phyloP scores from a whole-genome alignment of 352 stramenopile species.

The Aphanomyces astaci region DNA sequence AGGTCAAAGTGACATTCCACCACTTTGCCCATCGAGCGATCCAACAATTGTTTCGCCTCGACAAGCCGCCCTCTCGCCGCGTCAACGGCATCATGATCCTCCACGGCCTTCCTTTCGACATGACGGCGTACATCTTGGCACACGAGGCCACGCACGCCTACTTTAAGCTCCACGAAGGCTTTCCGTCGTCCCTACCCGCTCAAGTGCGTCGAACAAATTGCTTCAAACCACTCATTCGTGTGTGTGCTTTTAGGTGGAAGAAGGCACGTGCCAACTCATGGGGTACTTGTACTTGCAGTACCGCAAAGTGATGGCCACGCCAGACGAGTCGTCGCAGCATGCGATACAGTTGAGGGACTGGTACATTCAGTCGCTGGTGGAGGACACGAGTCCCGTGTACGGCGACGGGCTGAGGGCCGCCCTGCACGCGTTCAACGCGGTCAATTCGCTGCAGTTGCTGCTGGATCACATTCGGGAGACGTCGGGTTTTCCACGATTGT shows the following conservation, averaged over 20 bases:
- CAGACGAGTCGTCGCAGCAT: constrained; percentile 38
- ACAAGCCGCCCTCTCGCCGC: constrained; percentile 28
- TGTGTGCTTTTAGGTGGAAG: constrained; percentile 35
- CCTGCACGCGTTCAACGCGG: constrained; percentile 50
- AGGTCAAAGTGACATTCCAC: constrained; percentile 4
- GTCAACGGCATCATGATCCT: constrained; percentile 67
- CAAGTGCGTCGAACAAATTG: constrained; percentile 32
- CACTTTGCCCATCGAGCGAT: constrained; percentile 4
- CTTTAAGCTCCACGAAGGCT: constrained; percentile 64
- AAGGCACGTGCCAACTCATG: constrained; percentile 71
- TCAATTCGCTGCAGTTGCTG: constrained; percentile 55
- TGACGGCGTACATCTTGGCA: constrained; percentile 57
- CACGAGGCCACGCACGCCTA: constrained; percentile 69
- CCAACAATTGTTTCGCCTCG: constrained; percentile 7
- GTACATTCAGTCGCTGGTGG: constrained; percentile 55
- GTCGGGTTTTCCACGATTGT: not conserved
- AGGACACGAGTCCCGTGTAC: constrained; percentile 50
- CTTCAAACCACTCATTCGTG: not conserved
- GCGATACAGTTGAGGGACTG: constrained; percentile 44
- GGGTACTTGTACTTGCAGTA: constrained; percentile 71
- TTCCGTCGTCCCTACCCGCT: constrained; percentile 31
- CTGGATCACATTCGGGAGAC: constrained; percentile 48
- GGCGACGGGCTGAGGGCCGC: constrained; percentile 59
- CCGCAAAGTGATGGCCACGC: constrained; percentile 41
- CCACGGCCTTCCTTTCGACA: constrained; percentile 63